Evolutionary conservation across 2,329 filamentous ascomycete genomes (phyloP).

Genomic region (Aspergillus sp.): DNA sequence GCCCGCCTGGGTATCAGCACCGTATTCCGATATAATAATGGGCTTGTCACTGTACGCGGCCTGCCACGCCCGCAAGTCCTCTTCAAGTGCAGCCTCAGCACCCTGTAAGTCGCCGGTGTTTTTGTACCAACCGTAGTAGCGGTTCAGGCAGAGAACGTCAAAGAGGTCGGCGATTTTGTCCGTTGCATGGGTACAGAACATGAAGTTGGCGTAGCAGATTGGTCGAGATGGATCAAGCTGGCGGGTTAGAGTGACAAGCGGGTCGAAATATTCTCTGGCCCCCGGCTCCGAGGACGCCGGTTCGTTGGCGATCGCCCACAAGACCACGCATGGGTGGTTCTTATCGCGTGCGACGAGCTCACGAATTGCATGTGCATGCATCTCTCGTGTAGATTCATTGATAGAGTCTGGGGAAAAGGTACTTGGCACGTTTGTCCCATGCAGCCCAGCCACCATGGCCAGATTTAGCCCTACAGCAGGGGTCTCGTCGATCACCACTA

Average conservation of each 20-base stretch:
- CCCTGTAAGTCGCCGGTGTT: slow-evolving; percentile 22
- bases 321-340: slow-evolving; percentile 2
- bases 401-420: not conserved
- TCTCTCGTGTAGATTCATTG: not conserved
- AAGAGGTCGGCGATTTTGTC: not conserved
- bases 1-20: slow-evolving; percentile 34
- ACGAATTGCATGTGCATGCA: slow-evolving; percentile 2
- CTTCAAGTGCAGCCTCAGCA: slow-evolving; percentile 29
- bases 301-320: slow-evolving; percentile 5
- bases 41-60: slow-evolving; percentile 30
- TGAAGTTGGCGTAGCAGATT: slow-evolving; percentile 10
- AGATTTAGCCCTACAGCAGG: not conserved
- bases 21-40: slow-evolving; percentile 37
- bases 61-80: slow-evolving; percentile 30
- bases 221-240: not conserved
- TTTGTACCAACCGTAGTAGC: slow-evolving; percentile 5
- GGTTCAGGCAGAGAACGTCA: slow-evolving; percentile 5
- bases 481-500: slow-evolving; percentile 3
- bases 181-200: too few relatives aligned
- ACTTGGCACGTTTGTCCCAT: not conserved
- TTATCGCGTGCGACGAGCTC: slow-evolving; percentile 3
- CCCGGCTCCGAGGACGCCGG: slow-evolving; percentile 17
- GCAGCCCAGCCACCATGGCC: not conserved
- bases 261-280: slow-evolving; percentile 31
- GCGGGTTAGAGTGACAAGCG: not conserved